A percentile compares a stretch with the other conserved stretches of the same genome.
These are phyloP conservation scores for Brasenia schreberi DNA, from an alignment of 164 flowering plant genomes.

Conservation along the genomic window DNA sequence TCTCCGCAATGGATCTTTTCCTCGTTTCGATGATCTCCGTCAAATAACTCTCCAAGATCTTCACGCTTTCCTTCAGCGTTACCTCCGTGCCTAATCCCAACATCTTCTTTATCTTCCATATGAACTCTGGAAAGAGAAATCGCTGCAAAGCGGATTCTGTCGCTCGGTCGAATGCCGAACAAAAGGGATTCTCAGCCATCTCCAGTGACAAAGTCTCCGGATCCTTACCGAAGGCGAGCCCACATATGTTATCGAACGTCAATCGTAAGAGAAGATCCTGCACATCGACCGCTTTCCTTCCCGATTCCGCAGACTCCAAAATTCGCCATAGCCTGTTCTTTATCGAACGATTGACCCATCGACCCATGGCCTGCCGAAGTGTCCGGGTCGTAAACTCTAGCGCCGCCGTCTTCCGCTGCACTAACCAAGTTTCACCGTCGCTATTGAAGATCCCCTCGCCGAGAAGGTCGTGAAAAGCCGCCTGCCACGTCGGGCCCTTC, in stretches of 20 bases:
- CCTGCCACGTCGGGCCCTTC: constrained; percentile 69
- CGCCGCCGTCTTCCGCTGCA: constrained; percentile 88
- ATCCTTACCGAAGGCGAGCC: constrained; percentile 76
- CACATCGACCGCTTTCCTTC: constrained; percentile 39
- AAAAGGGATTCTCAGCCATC: constrained; percentile 59
- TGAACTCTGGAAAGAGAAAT: constrained; percentile 49
- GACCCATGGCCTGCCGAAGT: constrained; percentile 78
- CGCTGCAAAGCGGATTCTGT: constrained; percentile 72
- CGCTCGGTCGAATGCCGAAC: constrained; percentile 67
- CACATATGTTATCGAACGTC: constrained; percentile 88
- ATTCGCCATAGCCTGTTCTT: constrained; percentile 58
- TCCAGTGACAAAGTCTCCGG: constrained; percentile 65
- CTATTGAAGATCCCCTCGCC: constrained; percentile 93
- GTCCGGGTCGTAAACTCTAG: constrained; percentile 92
- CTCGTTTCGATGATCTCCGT: constrained; percentile 42
- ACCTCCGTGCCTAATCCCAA: constrained; percentile 43
- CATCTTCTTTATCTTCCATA: constrained; percentile 57
- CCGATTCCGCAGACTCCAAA: constrained; percentile 28
- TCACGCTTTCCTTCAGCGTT: constrained; percentile 31
- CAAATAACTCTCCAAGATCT: constrained; percentile 53
- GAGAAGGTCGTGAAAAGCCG: constrained; percentile 70
- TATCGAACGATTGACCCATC: constrained; percentile 86
- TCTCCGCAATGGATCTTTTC: constrained; percentile 15
- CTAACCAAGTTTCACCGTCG: constrained; percentile 86
- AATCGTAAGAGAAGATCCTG: constrained; percentile 69